phyloP scores from a whole-genome alignment of 352 stramenopile species.

The Globisporangium cederbergense region DNA sequence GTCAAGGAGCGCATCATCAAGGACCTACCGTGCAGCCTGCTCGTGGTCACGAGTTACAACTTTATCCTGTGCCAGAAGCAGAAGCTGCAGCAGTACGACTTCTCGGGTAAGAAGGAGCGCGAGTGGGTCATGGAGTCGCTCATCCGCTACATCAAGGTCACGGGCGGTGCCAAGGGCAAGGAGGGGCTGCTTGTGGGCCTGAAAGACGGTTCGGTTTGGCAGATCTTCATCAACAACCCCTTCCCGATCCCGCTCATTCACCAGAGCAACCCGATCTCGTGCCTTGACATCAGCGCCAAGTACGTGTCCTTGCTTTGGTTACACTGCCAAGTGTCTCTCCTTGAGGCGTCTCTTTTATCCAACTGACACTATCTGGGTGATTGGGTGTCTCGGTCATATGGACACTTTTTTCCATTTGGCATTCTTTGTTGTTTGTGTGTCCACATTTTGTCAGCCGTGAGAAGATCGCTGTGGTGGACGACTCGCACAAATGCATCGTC shows the following conservation, averaged over 20 bases:
- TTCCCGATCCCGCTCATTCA: slow-evolving; percentile 93
- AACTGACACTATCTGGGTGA: neutral
- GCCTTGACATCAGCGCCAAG: slow-evolving; percentile 87
- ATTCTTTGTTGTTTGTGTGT: neutral
- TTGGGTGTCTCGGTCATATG: slow-evolving; percentile 11
- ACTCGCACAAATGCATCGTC: slow-evolving; percentile 86
- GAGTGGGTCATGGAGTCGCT: slow-evolving; percentile 86
- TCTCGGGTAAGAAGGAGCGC: slow-evolving; percentile 81
- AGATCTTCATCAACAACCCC: slow-evolving; percentile 94
- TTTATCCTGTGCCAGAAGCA: slow-evolving; percentile 92
- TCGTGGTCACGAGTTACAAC: slow-evolving; percentile 89
- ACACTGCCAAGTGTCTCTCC: neutral
- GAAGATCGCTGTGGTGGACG: slow-evolving; percentile 91
- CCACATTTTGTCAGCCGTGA: slow-evolving; percentile 42
- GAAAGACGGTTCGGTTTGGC: slow-evolving; percentile 89
- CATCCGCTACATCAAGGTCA: slow-evolving; percentile 92
- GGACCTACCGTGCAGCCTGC: slow-evolving; percentile 77
- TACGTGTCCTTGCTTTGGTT: slow-evolving; percentile 24
- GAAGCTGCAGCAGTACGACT: slow-evolving; percentile 92
- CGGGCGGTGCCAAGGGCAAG: slow-evolving; percentile 80
- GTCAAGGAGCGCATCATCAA: slow-evolving; percentile 88
- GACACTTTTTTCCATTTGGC: neutral
- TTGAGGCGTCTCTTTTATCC: neutral
- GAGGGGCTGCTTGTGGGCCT: slow-evolving; percentile 92
- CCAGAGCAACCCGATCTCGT: slow-evolving; percentile 82